phyloP scores from a whole-genome alignment of 306 rosid species.

The Casuarina glauca region DNA sequence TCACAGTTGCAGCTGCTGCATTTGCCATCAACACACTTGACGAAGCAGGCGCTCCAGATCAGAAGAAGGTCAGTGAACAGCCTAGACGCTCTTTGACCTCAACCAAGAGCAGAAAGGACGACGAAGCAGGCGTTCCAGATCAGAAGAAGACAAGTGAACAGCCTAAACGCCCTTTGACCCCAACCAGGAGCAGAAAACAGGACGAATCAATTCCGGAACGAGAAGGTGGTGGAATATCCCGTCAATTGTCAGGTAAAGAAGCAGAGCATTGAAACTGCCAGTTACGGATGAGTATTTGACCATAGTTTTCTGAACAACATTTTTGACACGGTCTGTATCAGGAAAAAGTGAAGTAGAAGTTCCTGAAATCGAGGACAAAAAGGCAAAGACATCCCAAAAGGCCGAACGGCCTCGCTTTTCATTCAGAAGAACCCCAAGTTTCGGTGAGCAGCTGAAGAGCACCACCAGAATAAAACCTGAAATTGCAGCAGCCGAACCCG shows the following conservation, averaged over 20 bases:
- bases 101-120: conserved; percentile 44
- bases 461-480: conserved; percentile 21
- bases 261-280: neutral
- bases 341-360: conserved; percentile 43
- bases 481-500: conserved; percentile 35
- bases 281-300: neutral
- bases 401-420: conserved; percentile 35
- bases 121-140: conserved; percentile 23
- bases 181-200: conserved; percentile 40
- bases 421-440: conserved; percentile 30
- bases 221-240: conserved; percentile 40
- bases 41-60: conserved; percentile 18
- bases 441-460: conserved; percentile 21
- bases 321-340: conserved; percentile 14
- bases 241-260: conserved; percentile 51
- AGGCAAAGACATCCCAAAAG: conserved; percentile 35
- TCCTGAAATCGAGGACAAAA: conserved; percentile 37
- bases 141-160: conserved; percentile 17
- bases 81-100: conserved; percentile 23
- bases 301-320: neutral
- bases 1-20: conserved; percentile 80
- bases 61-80: conserved; percentile 17
- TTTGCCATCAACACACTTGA: conserved; percentile 49
- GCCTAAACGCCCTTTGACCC: conserved; percentile 22
- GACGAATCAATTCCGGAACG: conserved; percentile 28